These are phyloP conservation scores for Hymenochaete sp. DNA, from an alignment of 1,284 basidiomycete genomes.

Conservation along the genomic window DNA sequence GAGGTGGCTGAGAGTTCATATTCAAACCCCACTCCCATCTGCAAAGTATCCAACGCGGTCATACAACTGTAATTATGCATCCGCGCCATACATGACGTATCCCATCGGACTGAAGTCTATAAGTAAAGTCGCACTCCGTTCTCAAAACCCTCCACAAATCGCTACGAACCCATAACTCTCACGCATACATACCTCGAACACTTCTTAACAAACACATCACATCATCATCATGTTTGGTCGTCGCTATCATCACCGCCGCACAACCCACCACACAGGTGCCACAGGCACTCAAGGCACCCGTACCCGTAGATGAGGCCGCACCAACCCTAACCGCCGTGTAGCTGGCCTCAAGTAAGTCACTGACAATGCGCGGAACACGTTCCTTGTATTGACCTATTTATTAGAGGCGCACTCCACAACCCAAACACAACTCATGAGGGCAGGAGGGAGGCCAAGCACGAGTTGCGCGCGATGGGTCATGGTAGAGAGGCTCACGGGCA, in stretches of 20 bases:
- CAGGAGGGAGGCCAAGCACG: slow-evolving; percentile 16
- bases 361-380: too few relatives aligned
- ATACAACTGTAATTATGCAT: too few relatives aligned
- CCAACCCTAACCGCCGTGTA: slow-evolving; percentile 20
- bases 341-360: slow-evolving; percentile 19
- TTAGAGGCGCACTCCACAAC: slow-evolving; percentile 21
- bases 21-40: too few relatives aligned
- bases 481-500: slow-evolving; percentile 20
- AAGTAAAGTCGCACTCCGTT: too few relatives aligned
- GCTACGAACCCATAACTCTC: too few relatives aligned
- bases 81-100: too few relatives aligned
- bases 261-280: neutral
- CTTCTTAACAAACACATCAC: slow-evolving; percentile 9
- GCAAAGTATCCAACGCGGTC: too few relatives aligned
- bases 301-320: slow-evolving; percentile 19
- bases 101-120: too few relatives aligned
- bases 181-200: too few relatives aligned
- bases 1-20: too few relatives aligned
- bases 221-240: slow-evolving; percentile 6
- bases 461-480: slow-evolving; percentile 19
- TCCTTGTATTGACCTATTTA: neutral
- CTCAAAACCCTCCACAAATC: too few relatives aligned
- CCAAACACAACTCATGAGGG: slow-evolving; percentile 18
- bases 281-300: slow-evolving; percentile 11
- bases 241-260: neutral